These are phyloP conservation scores for Hansenula lynferdii DNA, from an alignment of 1,139 yeast genomes.

Conservation along the genomic window DNA sequence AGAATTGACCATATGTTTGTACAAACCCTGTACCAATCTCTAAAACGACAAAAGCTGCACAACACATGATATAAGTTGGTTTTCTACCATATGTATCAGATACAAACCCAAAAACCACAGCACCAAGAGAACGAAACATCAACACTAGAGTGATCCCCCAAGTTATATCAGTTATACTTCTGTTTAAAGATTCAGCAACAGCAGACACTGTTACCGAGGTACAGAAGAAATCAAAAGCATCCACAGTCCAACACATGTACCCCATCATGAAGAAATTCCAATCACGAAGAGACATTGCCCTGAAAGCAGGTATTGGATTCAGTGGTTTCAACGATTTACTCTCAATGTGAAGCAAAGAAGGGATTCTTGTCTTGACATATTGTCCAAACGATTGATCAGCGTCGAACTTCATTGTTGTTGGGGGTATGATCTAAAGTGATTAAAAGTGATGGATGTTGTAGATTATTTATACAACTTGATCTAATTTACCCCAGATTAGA, in stretches of 20 bases:
- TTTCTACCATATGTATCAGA: conserved; percentile 49
- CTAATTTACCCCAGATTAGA: too few relatives aligned
- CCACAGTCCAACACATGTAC: conserved; percentile 45
- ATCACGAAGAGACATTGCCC: conserved; percentile 27
- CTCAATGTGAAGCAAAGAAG: conserved; percentile 22
- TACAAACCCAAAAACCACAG: conserved; percentile 45
- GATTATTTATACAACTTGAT: too few relatives aligned
- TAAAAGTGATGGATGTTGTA: too few relatives aligned
- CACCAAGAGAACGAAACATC: conserved; percentile 55
- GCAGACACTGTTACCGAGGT: conserved; percentile 41
- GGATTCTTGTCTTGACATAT: conserved; percentile 23
- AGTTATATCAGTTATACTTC: conserved; percentile 37
- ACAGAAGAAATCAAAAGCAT: conserved; percentile 48
- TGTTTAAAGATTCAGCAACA: conserved; percentile 38
- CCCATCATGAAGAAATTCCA: conserved; percentile 45
- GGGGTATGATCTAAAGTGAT: too few relatives aligned
- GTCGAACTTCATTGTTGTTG: too few relatives aligned
- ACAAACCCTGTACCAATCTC: conserved; percentile 52
- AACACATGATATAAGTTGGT: conserved; percentile 41
- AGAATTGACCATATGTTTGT: conserved; percentile 40
- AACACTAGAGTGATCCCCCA: conserved; percentile 57
- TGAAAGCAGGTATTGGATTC: conserved; percentile 32
- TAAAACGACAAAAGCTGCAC: conserved; percentile 35
- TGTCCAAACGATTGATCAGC: neutral
- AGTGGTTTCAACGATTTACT: conserved; percentile 14